phyloP scores from a whole-genome alignment of 2,329 filamentous ascomycete genomes.

The Phyllosticta citrichinensis region DNA sequence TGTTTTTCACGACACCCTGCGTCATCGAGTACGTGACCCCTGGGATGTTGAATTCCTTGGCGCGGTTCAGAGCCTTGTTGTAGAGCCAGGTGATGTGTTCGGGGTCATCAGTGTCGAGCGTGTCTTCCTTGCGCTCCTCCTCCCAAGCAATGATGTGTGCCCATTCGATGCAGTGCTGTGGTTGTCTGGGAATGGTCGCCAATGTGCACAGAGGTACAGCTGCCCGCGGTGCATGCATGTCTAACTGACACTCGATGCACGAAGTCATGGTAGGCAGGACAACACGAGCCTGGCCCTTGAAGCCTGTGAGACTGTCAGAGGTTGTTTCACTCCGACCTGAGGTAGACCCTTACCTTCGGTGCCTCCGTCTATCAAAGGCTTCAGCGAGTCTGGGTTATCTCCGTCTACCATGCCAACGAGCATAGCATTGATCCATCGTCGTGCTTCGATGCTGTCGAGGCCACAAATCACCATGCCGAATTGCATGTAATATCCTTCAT shows the following conservation, averaged over 20 bases:
- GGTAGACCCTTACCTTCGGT: conserved; percentile 59
- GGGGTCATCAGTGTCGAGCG: conserved; percentile 89
- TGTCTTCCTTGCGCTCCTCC: conserved; percentile 55
- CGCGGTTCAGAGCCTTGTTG: conserved; percentile 69
- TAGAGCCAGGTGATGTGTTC: conserved; percentile 98
- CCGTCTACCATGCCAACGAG: conserved; percentile 82
- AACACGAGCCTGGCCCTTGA: conserved; percentile 93
- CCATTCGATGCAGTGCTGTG: conserved; percentile 98
- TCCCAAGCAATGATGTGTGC: conserved; percentile 98
- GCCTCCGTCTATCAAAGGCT: conserved; percentile 90
- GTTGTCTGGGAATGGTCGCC: conserved; percentile 90
- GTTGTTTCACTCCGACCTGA: not conserved
- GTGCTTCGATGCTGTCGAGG: conserved; percentile 90
- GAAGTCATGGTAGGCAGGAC: conserved; percentile 87
- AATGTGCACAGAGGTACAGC: conserved; percentile 94
- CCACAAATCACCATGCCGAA: conserved; percentile 92
- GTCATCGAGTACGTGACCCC: conserved; percentile 94
- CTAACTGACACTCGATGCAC: conserved; percentile 95
- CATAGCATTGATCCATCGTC: conserved; percentile 97
- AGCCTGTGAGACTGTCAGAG: conserved; percentile 43
- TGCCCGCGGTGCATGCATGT: conserved; percentile 97
- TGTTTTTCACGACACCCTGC: conserved; percentile 97
- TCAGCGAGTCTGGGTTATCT: conserved; percentile 73
- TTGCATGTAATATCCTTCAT: conserved; percentile 92
- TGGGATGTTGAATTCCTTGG: conserved; percentile 77